These are phyloP conservation scores for Hydnomerulius pinastri DNA, from an alignment of 768 basidiomycete genomes.

Conservation along the genomic window DNA sequence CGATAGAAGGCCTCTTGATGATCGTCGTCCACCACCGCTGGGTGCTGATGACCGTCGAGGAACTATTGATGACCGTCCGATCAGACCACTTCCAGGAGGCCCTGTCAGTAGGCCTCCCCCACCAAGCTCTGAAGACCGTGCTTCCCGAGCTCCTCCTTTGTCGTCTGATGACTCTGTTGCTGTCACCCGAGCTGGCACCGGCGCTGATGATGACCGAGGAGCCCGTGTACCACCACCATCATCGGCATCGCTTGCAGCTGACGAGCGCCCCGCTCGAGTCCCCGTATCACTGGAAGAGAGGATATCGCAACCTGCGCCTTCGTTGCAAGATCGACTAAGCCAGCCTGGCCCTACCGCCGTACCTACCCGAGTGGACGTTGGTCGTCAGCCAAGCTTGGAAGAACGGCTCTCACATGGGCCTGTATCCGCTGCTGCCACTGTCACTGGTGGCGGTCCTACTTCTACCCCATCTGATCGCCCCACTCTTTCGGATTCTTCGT, in stretches of 20 bases:
- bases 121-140: slow-evolving; percentile 22
- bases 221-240: slow-evolving; percentile 12
- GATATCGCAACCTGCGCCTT: slow-evolving; percentile 36
- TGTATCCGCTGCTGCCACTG: slow-evolving; percentile 21
- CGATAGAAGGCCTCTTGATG: slow-evolving; percentile 32
- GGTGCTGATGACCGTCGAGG: slow-evolving; percentile 25
- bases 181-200: slow-evolving; percentile 10
- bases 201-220: slow-evolving; percentile 31
- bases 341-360: slow-evolving; percentile 26
- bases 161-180: slow-evolving; percentile 20
- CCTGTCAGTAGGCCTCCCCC: slow-evolving; percentile 16
- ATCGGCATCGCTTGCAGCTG: slow-evolving; percentile 18
- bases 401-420: slow-evolving; percentile 42
- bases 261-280: slow-evolving; percentile 28
- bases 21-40: slow-evolving; percentile 23
- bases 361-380: slow-evolving; percentile 21
- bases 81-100: slow-evolving; percentile 29
- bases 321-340: slow-evolving; percentile 40
- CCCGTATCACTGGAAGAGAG: slow-evolving; percentile 41
- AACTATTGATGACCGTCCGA: slow-evolving; percentile 34
- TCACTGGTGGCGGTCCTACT: slow-evolving; percentile 15
- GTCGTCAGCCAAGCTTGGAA: slow-evolving; percentile 39
- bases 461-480: slow-evolving; percentile 19
- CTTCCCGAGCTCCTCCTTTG: slow-evolving; percentile 10
- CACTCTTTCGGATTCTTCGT: background rate